phyloP scores from a whole-genome alignment of 75 land plant genomes.

The Azolla pinnata region DNA sequence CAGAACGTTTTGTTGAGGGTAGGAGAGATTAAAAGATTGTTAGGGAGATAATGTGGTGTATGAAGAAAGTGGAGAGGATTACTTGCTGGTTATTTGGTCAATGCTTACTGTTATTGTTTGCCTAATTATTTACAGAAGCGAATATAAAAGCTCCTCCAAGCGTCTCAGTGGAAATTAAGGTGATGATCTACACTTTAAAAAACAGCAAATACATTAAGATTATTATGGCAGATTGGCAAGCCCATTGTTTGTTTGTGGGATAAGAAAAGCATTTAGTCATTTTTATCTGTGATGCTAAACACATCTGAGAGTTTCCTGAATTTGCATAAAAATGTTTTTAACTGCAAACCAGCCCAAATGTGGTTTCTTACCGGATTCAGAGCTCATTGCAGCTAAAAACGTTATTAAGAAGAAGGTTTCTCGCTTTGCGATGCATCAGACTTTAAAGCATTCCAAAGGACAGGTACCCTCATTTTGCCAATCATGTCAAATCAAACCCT shows the following conservation, averaged over 20 bases:
- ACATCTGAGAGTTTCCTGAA: background rate
- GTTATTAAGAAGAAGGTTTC: constrained; percentile 43
- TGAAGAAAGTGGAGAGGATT: too few species aligned
- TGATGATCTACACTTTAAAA: too few species aligned
- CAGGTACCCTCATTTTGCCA: too few species aligned
- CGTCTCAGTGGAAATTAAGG: constrained; percentile 75
- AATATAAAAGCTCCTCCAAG: constrained; percentile 8
- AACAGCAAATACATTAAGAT: too few species aligned
- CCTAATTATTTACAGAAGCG: background rate
- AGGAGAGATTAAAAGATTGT: too few species aligned
- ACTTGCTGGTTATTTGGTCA: background rate
- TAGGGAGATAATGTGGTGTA: too few species aligned
- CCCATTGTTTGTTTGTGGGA: too few species aligned
- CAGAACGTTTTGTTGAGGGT: too few species aligned
- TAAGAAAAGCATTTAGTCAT: too few species aligned
- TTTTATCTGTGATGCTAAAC: too few species aligned
- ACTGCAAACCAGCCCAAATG: constrained; percentile 73
- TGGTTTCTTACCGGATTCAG: constrained; percentile 85
- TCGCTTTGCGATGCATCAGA: constrained; percentile 81
- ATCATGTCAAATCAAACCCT: too few species aligned
- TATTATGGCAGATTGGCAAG: too few species aligned
- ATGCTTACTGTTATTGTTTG: background rate
- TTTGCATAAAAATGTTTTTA: background rate
- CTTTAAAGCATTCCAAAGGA: constrained; percentile 52
- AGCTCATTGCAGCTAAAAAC: constrained; percentile 52